These are phyloP conservation scores for Hamigera avellanea DNA, from an alignment of 495 filamentous ascomycete species.

Conservation along the genomic window DNA sequence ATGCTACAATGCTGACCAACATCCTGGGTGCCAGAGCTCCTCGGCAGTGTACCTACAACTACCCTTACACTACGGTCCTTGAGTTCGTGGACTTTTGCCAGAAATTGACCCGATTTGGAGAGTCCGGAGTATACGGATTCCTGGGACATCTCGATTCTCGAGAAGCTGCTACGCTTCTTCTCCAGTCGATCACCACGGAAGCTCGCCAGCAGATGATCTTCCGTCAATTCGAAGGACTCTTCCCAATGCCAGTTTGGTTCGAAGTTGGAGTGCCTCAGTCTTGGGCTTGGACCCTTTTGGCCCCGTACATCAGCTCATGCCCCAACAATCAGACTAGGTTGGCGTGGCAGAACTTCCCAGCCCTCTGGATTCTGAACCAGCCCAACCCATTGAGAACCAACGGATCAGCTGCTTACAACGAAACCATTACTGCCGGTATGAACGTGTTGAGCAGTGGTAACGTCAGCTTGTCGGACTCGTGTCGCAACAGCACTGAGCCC, in stretches of 20 bases:
- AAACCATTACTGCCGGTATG: slow-evolving; percentile 19
- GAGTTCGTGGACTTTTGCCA: slow-evolving; percentile 84
- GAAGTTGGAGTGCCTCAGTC: slow-evolving; percentile 71
- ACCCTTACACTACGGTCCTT: slow-evolving; percentile 63
- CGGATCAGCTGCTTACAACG: slow-evolving; percentile 27
- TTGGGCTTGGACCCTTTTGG: slow-evolving; percentile 79
- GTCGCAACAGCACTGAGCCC: slow-evolving; percentile 36
- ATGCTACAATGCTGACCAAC: slow-evolving; percentile 68
- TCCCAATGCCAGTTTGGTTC: slow-evolving; percentile 82
- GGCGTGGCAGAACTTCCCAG: slow-evolving; percentile 84
- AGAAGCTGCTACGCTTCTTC: slow-evolving; percentile 58
- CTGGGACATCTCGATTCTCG: slow-evolving; percentile 69
- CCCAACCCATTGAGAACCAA: slow-evolving; percentile 56
- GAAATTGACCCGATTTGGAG: slow-evolving; percentile 72
- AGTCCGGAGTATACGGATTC: slow-evolving; percentile 78
- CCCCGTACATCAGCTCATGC: slow-evolving; percentile 74
- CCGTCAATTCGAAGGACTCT: slow-evolving; percentile 74
- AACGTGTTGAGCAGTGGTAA: slow-evolving; percentile 22
- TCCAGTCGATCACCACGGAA: slow-evolving; percentile 73
- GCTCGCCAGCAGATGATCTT: slow-evolving; percentile 83
- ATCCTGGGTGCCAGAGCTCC: slow-evolving; percentile 64
- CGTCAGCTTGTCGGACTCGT: slow-evolving; percentile 30
- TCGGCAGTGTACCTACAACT: slow-evolving; percentile 68
- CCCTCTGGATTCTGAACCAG: slow-evolving; percentile 62
- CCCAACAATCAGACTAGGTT: slow-evolving; percentile 63